These are phyloP conservation scores for Annulohypoxylon stygium DNA, from an alignment of 495 filamentous ascomycete genomes.

Conservation along the genomic window DNA sequence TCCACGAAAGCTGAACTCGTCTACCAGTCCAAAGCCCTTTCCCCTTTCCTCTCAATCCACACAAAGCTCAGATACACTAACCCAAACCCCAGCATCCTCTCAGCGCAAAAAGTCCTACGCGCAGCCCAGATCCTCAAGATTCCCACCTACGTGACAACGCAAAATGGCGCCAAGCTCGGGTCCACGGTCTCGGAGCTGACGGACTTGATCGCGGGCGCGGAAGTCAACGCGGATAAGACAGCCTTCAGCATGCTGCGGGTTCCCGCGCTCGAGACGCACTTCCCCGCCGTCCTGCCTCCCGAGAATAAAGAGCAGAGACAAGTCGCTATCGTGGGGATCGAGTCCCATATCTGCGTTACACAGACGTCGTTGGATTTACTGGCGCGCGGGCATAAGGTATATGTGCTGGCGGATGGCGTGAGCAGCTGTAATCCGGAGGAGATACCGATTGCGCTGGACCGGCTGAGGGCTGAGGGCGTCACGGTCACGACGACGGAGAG, in stretches of 20 bases:
- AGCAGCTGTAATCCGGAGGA: constrained; percentile 87
- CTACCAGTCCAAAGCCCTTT: not conserved
- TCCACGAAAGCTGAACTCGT: too few species aligned
- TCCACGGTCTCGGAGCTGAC: constrained; percentile 78
- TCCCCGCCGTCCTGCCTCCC: constrained; percentile 3
- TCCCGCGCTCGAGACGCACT: constrained; percentile 37
- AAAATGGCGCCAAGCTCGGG: constrained; percentile 81
- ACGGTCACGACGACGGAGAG: constrained; percentile 90
- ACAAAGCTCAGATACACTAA: not conserved
- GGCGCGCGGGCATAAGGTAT: constrained; percentile 80
- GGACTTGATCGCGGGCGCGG: constrained; percentile 50
- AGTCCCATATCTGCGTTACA: constrained; percentile 93
- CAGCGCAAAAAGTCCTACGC: constrained; percentile 66
- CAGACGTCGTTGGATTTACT: constrained; percentile 90
- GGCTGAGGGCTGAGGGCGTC: constrained; percentile 81
- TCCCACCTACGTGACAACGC: constrained; percentile 87
- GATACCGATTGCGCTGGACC: constrained; percentile 78
- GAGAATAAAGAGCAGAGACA: constrained; percentile 33
- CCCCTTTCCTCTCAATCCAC: not conserved
- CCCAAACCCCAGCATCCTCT: constrained; percentile 58
- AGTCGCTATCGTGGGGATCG: constrained; percentile 85
- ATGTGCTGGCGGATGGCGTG: constrained; percentile 91
- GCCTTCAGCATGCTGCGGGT: constrained; percentile 83
- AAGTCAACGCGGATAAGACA: constrained; percentile 80
- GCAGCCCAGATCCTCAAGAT: constrained; percentile 73